Evolutionary conservation across 2,329 filamentous ascomycete species (phyloP), one percentile per base, ranked within the genome.

Genomic region (Fusarium equiseti): DNA sequence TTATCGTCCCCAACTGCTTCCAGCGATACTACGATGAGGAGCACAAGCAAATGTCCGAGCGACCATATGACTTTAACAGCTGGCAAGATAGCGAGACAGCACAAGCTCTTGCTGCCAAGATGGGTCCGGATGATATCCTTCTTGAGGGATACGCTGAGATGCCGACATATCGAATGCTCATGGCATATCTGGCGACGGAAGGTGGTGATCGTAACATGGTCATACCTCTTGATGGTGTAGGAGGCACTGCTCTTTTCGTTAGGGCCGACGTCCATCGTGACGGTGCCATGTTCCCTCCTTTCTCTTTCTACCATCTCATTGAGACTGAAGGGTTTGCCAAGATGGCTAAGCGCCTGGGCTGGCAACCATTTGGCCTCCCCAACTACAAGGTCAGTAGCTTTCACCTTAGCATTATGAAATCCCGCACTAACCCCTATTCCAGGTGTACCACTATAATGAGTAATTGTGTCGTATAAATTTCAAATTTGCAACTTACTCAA

Each of bases 281-380:
- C 77, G 96, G 96, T 22, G 95, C 96, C 79, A 99, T 98, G 95
- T 99, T 99, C 83, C 96, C 96, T 20, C 89, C 96, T 0, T 99
- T 99, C 79, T 83, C 95, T 5, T 99, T 99, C 78, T 98, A 98
- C 79, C 92, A 99, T 81, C 86, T 99, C 66, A 97, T 99, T 66
- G 96, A 99, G 85, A 98, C 96, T 1, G 96, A 99, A 78, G 96
- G 96, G 0, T 99, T 99, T 77, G 95, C 96, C 20, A 97, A 95
- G 83, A 99, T 99, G 96, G 95, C 95, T 15, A 91, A 89, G 79
- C 86, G 96, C 71, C 81, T 99, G 77, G 94, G 94, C 51, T 98
- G 94, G 90, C 87, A 91, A 67, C 88, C 92, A 63, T 94, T 87
- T 73, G 96, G 96, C n/a, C 83, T 98, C 77, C 96, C 96, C 44